phyloP scores from a whole-genome alignment of 2,329 filamentous ascomycete species.

The Ophiostoma fasciatum region DNA sequence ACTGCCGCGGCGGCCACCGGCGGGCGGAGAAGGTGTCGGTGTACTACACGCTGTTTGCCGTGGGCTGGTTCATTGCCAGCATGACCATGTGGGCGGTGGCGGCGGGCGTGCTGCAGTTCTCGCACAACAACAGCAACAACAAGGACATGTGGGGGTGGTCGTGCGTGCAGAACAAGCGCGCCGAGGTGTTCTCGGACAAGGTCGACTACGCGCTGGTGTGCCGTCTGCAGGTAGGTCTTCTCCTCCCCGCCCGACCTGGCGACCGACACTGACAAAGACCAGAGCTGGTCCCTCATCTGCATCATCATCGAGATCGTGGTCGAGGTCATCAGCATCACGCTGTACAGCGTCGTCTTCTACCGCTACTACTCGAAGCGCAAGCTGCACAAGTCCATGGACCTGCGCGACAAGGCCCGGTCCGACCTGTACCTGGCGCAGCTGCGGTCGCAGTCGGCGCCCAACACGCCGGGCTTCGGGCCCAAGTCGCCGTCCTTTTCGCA shows the following conservation, averaged over 20 bases:
- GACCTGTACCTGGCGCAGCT: slow-evolving; percentile 88
- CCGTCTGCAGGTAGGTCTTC: too few relatives aligned
- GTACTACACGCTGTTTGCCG: slow-evolving; percentile 90
- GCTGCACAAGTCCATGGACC: slow-evolving; percentile 92
- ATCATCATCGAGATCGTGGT: slow-evolving; percentile 93
- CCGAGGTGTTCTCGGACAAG: slow-evolving; percentile 61
- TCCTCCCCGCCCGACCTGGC: too few relatives aligned
- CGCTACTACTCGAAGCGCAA: slow-evolving; percentile 93
- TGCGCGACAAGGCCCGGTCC: slow-evolving; percentile 82
- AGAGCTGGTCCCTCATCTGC: slow-evolving; percentile 94
- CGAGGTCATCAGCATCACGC: slow-evolving; percentile 76
- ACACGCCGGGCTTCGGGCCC: slow-evolving; percentile 77
- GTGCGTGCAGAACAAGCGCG: slow-evolving; percentile 77
- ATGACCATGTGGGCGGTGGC: slow-evolving; percentile 85
- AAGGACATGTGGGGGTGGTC: slow-evolving; percentile 98
- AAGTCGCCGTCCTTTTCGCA: slow-evolving; percentile 44
- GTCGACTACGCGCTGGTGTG: slow-evolving; percentile 85
- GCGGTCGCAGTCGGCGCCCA: slow-evolving; percentile 75
- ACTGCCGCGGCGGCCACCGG: slow-evolving; percentile 76
- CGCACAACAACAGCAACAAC: slow-evolving; percentile 54
- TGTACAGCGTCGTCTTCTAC: slow-evolving; percentile 94
- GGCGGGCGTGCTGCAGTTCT: slow-evolving; percentile 69
- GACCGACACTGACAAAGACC: too few relatives aligned
- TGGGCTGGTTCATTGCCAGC: slow-evolving; percentile 86
- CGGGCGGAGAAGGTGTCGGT: slow-evolving; percentile 85